These are phyloP conservation scores for Phytophthora foliorum DNA, from an alignment of 352 stramenopile species.

Conservation along the genomic window DNA sequence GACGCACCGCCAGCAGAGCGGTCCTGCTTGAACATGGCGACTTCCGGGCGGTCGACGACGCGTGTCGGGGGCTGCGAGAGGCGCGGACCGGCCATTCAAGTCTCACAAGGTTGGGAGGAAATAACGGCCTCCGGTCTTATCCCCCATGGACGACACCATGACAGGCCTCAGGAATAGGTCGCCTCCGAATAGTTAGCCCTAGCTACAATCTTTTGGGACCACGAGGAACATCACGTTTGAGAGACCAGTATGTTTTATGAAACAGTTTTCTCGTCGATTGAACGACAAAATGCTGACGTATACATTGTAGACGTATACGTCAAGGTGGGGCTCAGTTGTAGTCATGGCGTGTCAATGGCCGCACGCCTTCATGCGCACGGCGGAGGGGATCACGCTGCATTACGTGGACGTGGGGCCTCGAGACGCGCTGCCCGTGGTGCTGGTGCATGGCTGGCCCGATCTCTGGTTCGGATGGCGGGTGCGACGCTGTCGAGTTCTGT, in stretches of 20 bases:
- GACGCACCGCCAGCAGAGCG: slow-evolving; percentile 23
- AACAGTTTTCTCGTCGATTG: too few relatives aligned
- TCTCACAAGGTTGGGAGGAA: not conserved
- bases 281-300: too few relatives aligned
- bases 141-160: slow-evolving; percentile 12
- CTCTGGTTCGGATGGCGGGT: slow-evolving; percentile 76
- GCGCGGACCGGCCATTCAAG: slow-evolving; percentile 38
- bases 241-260: too few relatives aligned
- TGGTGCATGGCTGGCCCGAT: slow-evolving; percentile 80
- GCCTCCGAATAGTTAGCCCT: too few relatives aligned
- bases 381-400: slow-evolving; percentile 48
- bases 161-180: slow-evolving; percentile 25
- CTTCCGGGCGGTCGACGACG: slow-evolving; percentile 14
- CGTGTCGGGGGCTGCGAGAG: slow-evolving; percentile 22
- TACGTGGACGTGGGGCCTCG: slow-evolving; percentile 66
- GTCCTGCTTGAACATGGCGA: slow-evolving; percentile 46
- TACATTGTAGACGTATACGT: too few relatives aligned
- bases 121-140: slow-evolving; percentile 24
- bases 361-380: slow-evolving; percentile 40
- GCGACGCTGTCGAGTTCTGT: slow-evolving; percentile 5
- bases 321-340: too few relatives aligned
- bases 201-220: too few relatives aligned
- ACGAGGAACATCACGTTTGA: too few relatives aligned
- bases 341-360: slow-evolving; percentile 42
- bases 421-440: slow-evolving; percentile 62